phyloP scores from a whole-genome alignment of 2,329 filamentous ascomycete genomes.

The Colletotrichum kahawae region DNA sequence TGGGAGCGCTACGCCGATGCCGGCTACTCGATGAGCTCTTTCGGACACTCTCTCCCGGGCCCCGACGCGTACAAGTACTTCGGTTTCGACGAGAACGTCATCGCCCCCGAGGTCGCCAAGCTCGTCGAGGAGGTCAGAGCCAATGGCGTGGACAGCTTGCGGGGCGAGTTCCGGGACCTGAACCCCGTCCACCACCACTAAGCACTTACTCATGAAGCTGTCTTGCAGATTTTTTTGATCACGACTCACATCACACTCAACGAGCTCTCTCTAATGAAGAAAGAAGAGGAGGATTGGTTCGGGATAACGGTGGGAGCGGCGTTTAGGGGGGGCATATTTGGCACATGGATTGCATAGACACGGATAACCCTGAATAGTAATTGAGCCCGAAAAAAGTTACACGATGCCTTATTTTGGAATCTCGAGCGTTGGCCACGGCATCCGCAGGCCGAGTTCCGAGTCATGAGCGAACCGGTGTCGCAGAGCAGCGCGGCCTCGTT shows the following conservation, averaged over 20 bases:
- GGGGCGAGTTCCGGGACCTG: constrained; percentile 29
- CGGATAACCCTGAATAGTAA: constrained; percentile 13
- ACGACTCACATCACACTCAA: neutral
- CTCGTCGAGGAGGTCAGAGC: constrained; percentile 28
- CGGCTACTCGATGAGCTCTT: constrained; percentile 55
- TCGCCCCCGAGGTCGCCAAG: constrained; percentile 38
- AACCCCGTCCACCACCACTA: constrained; percentile 22
- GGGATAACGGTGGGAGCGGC: neutral
- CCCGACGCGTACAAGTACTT: constrained; percentile 58
- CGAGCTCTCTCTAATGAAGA: neutral
- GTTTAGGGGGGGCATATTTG: neutral
- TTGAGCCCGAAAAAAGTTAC: neutral
- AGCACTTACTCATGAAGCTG: neutral
- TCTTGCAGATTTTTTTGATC: neutral
- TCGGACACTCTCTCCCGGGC: constrained; percentile 61
- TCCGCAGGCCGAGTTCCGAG: neutral
- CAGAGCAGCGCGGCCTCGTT: neutral
- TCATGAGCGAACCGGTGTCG: neutral
- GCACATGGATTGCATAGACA: constrained; percentile 10
- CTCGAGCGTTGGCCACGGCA: neutral
- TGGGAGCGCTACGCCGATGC: constrained; percentile 68
- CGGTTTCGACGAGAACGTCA: constrained; percentile 51
- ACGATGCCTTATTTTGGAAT: neutral
- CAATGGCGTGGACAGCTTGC: constrained; percentile 26
- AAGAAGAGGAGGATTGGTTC: neutral